Base-by-base conservation (phyloP, 805 yeast genomes). In the Saturnispora sekii region DNA sequence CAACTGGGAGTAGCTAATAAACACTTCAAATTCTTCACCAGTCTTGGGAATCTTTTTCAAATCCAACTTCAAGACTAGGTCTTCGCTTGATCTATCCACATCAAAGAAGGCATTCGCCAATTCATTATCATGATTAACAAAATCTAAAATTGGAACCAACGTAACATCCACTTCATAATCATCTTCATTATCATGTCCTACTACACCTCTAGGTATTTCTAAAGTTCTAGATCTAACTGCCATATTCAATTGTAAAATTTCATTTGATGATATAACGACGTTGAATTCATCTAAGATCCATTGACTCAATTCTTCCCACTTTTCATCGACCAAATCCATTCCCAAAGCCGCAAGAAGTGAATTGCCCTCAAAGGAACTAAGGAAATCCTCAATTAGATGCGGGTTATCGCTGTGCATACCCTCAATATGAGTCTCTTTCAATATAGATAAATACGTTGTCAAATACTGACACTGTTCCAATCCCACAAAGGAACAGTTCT, bases 131-230 rank as follows among this genome's bases (percentile, higher is more conserved):
- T 82, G 90, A 56, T 82, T 82, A 5, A 73, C 83, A 66, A 75
- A 82, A 58, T 82, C 90, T 29, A 82, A 53, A 1, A 79, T 48
- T 1, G 90, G 88, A 1, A 81, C 84, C 44, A 82, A 57, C 0
- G 84, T 72, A 0, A 78, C 68, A 41, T 74, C 71, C 5, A 73
- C 73, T 4, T 58, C 53, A 49, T 65, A 78, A 37, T 70, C 74
- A 10, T 66, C 72, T 1, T 51, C 50, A n/a, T 51, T 53, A 2
- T 48, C 53, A 6, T 39, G 41, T 7, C 29, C 35, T 32, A 38
- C 44, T 1, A 35, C 43, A 4, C 10, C 45, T n/a, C 53, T 67
- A 64, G 90, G 89, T 2, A 82, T 79, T 55, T 81, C 88, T 40
- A 81, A 63, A 1, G 74, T 72, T 45, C 90, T 64, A 0, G 86